Base-by-base conservation (phyloP, 805 yeast species). In the Metschnikowia santaceciliae region DNA sequence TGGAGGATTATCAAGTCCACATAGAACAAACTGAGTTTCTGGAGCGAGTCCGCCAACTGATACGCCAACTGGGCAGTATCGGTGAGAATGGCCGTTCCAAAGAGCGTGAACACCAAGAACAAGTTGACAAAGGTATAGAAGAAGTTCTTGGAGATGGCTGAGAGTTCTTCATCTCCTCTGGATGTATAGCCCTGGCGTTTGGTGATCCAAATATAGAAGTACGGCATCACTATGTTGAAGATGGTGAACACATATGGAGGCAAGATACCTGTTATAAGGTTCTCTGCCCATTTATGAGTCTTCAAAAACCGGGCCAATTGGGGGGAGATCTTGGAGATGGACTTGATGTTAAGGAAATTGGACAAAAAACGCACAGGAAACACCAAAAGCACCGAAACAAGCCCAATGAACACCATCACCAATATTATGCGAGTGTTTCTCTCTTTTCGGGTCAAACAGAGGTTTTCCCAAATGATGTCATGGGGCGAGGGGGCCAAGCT, bases 401-500 rank as follows among this genome's bases (percentile, higher is more conserved):
- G 55, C 5, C 88, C 86, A 39, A 88, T 88, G 38, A 85, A 63
- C 2, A 83, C 54, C 1, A 94, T 86, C 26, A 89, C 84, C 6
- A 77, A 53, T 57, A 85, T 83, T 10, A 81, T 76, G 55, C 90
- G 81, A 15, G 82, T 57, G 42, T 86, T 69, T 52, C 97, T 74
- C 59, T 88, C 91, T 49, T 74, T 76, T 49, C 96, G 76, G 0
- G 95, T 83, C 61, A 91, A 71, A 59, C 95, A 91, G 34, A 90
- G 80, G 62, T 91, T 90, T 51, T 83, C 87, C 99, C 99, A 92
- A 38, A 89, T 83, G 22, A 92, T 86, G 65, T 92, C 99, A 61
- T 87, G 92, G 3, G 98, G 98, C 1, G 98, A 96, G 0, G 98
- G 98, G 0, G 98, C 98, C 50, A 90, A 71, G 38, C 80, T 75